Evolutionary conservation across 192 early-diverging fungal genomes (phyloP).

Genomic region (Entomortierella parvispora): DNA sequence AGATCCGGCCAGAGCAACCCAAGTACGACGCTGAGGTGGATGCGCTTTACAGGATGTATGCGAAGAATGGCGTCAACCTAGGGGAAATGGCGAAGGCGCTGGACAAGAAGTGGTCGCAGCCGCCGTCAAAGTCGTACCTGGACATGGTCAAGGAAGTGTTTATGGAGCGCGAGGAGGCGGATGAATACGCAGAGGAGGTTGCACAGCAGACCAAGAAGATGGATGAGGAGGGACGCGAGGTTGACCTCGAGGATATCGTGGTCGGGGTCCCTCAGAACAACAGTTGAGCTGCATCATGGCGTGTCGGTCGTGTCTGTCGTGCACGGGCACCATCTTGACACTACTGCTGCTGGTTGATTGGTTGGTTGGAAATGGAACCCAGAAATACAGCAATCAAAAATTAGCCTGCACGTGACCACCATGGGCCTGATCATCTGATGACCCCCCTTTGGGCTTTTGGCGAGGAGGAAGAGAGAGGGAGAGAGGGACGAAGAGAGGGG

Average conservation of each 20-base stretch:
- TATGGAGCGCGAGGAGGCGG: slow-evolving; percentile 40
- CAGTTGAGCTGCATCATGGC: too few species aligned
- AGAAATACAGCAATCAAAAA: too few species aligned
- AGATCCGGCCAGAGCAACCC: slow-evolving; percentile 57
- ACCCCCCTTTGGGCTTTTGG: too few species aligned
- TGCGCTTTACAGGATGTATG: slow-evolving; percentile 56
- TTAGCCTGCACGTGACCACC: too few species aligned
- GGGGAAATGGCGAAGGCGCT: slow-evolving; percentile 53
- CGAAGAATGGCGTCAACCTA: slow-evolving; percentile 48
- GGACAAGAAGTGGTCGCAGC: slow-evolving; percentile 56
- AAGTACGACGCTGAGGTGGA: slow-evolving; percentile 53
- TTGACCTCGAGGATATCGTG: slow-evolving; percentile 39
- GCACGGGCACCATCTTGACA: too few species aligned
- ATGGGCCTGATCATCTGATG: too few species aligned
- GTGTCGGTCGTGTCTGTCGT: too few species aligned
- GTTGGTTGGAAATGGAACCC: too few species aligned
- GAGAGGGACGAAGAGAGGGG: too few species aligned
- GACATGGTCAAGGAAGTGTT: slow-evolving; percentile 49
- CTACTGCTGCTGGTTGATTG: too few species aligned
- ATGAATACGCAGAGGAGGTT: slow-evolving; percentile 24
- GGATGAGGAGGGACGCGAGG: slow-evolving; percentile 28
- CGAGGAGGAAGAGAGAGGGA: too few species aligned
- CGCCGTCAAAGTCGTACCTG: slow-evolving; percentile 36
- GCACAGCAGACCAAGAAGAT: slow-evolving; percentile 22
- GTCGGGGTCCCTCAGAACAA: slow-evolving; percentile 11